Evolutionary conservation across 129 eudicot species (phyloP).

Genomic region (Flaveria trinervia): DNA sequence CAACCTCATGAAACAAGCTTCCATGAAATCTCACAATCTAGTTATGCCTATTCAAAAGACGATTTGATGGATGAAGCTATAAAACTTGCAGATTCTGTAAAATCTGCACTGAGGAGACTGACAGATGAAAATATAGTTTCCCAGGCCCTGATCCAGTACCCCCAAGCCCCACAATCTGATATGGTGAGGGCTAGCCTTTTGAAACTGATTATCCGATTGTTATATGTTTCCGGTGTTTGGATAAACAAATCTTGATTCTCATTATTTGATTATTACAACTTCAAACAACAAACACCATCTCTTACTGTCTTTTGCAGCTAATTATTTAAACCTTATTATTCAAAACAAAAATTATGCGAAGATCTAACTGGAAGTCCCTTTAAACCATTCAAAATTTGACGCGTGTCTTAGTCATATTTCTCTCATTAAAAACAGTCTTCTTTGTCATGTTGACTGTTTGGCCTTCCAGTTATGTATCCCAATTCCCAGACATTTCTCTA

Average conservation of each 20-base stretch:
- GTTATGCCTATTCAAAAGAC: constrained; percentile 24
- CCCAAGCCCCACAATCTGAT: constrained; percentile 66
- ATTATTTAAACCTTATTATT: not conserved
- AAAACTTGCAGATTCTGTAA: constrained; percentile 51
- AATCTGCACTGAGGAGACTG: constrained; percentile 43
- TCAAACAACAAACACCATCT: not conserved
- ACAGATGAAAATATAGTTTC: constrained; percentile 53
- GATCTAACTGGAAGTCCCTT: not conserved
- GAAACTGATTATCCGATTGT: not conserved
- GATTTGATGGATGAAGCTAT: constrained; percentile 46
- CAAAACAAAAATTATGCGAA: not conserved
- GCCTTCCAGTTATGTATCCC: not conserved
- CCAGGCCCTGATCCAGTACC: constrained; percentile 52
- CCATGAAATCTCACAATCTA: constrained; percentile 44
- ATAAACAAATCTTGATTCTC: not conserved
- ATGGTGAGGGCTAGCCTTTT: constrained; percentile 39
- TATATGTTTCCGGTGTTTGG: not conserved
- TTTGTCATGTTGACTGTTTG: not conserved
- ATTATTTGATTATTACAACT: not conserved
- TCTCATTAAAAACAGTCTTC: too few relatives aligned
- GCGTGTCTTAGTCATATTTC: too few relatives aligned
- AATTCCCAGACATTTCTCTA: not conserved
- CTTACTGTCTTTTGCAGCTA: not conserved
- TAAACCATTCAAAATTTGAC: not conserved
- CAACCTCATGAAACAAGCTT: constrained; percentile 55